Percentiles rank a stretch among this genome's conserved stretches.
Evolutionary conservation across 768 basidiomycete genomes (phyloP).

Genomic region (Goffeauzyma gilvescens): DNA sequence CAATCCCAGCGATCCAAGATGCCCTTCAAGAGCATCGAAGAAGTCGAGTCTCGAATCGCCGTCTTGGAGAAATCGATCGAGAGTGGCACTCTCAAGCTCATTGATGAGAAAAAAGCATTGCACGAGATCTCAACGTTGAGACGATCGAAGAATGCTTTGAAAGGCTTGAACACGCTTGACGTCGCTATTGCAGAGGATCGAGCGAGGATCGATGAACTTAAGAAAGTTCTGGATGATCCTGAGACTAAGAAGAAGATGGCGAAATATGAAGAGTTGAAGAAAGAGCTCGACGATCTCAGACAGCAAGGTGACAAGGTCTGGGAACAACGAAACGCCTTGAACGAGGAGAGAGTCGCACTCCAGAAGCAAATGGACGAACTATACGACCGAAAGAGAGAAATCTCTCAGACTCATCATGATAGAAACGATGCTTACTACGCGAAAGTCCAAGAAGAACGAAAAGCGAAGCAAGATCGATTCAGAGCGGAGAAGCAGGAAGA

Average conservation of each 20-base stretch:
- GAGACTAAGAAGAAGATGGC: conserved; percentile 62
- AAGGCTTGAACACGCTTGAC: conserved; percentile 61
- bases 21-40: conserved; percentile 58
- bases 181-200: conserved; percentile 64
- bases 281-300: conserved; percentile 68
- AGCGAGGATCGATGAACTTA: conserved; percentile 52
- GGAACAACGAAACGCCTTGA: conserved; percentile 59
- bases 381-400: conserved; percentile 58
- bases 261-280: conserved; percentile 60
- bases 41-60: conserved; percentile 75
- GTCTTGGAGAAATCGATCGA: conserved; percentile 77
- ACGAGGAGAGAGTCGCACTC: conserved; percentile 63
- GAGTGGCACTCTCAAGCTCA: conserved; percentile 74
- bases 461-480: conserved; percentile 71
- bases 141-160: conserved; percentile 54
- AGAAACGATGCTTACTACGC: conserved; percentile 47
- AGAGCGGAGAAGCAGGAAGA: conserved; percentile 55
- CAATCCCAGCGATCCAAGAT: conserved; percentile 61
- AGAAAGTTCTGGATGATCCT: conserved; percentile 73
- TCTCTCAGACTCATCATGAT: conserved; percentile 51
- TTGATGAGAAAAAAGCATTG: conserved; percentile 88
- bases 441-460: conserved; percentile 35
- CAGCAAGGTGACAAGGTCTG: conserved; percentile 70
- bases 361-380: conserved; percentile 44
- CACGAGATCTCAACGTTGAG: conserved; percentile 60